A percentile compares a stretch with the other conserved stretches of the same genome.
Conservation (phyloP, 2,329 filamentous ascomycete genomes). For the Beauveria sp. region DNA sequence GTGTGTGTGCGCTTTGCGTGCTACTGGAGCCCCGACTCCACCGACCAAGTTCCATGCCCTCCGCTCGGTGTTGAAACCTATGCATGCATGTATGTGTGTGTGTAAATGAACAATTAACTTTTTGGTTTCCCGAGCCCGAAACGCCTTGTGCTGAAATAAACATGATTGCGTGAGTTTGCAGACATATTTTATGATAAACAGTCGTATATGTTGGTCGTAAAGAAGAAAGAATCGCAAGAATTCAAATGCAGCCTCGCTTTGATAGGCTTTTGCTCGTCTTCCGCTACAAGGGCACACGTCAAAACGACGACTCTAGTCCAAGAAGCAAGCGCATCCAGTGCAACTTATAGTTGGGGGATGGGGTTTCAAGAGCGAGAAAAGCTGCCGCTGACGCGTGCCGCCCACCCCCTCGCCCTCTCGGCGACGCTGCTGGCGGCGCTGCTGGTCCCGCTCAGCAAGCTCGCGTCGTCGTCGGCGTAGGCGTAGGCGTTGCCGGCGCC, state of each 20-base stretch:
- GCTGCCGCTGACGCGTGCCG: slow-evolving; percentile 23
- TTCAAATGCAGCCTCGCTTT: neutral
- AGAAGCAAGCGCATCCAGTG: no score
- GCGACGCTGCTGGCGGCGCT: slow-evolving; percentile 16
- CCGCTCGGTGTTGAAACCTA: neutral
- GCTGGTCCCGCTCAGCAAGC: slow-evolving; percentile 12
- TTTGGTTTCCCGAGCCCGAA: neutral
- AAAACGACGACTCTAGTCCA: no score
- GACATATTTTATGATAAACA: neutral
- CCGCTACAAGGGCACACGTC: no score
- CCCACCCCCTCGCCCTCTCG: neutral
- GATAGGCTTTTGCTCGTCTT: neutral
- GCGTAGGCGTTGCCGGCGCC: slow-evolving; percentile 61
- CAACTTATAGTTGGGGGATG: no score
- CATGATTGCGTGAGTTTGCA: neutral
- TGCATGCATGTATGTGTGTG: neutral
- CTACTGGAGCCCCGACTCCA: neutral
- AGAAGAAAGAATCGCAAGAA: neutral
- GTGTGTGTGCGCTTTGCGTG: neutral
- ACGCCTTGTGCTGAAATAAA: slow-evolving; percentile 5
- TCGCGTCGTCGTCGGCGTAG: slow-evolving; percentile 18
- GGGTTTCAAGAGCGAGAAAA: neutral
- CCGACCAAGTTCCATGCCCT: neutral
- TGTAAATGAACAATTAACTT: slow-evolving; percentile 4
- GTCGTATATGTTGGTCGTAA: neutral